phyloP scores from a whole-genome alignment of 139 green algal species.

The Parachlorella kessleri region DNA sequence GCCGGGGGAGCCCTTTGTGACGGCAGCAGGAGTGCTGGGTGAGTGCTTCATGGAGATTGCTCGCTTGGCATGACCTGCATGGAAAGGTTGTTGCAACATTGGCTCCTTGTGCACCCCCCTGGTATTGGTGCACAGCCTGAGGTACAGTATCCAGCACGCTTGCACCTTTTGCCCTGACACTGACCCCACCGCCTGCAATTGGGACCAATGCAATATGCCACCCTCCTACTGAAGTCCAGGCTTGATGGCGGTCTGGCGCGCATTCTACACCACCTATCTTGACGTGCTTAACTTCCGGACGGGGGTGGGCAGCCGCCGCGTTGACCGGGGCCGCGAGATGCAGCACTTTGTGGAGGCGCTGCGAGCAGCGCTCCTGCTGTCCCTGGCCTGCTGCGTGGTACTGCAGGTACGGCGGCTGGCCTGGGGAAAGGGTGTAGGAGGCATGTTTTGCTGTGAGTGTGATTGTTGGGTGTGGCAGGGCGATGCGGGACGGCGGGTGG shows the following conservation, averaged over 20 bases:
- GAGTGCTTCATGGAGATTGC: no score
- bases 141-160: no score
- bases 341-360: conserved; percentile 43
- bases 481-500: no score
- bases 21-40: conserved; percentile 66
- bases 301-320: conserved; percentile 8
- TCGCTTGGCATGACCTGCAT: no score
- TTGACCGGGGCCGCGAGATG: conserved; percentile 31
- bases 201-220: no score
- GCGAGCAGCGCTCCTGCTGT: conserved; percentile 35
- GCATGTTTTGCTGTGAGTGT: no score
- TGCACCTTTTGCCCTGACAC: background rate
- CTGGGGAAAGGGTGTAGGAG: no score
- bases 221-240: no score
- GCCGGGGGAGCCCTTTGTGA: conserved; percentile 65
- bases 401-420: conserved; percentile 19
- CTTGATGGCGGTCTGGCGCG: conserved; percentile 71
- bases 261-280: conserved; percentile 70
- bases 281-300: conserved; percentile 54
- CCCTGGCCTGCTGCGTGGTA: conserved; percentile 33
- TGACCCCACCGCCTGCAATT: no score
- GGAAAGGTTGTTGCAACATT: background rate
- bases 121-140: no score
- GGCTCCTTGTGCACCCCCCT: background rate
- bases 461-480: no score